Percentiles rank a stretch among this genome's conserved stretches.
These are phyloP conservation scores for Cryphonectria carpinicola DNA, from an alignment of 2,329 filamentous ascomycete species.

Conservation along the genomic window DNA sequence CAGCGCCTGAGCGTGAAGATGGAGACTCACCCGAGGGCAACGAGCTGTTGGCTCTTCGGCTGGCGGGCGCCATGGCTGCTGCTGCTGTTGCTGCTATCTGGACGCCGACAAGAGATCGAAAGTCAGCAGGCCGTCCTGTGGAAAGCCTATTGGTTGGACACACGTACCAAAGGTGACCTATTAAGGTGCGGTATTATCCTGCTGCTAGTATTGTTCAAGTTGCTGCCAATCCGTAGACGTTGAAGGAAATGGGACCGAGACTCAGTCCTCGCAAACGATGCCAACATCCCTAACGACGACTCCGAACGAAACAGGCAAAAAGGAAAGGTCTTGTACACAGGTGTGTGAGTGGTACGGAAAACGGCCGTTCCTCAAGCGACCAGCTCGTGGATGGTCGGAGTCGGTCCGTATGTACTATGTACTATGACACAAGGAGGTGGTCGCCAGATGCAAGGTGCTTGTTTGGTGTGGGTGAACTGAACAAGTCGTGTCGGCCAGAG, in stretches of 20 bases:
- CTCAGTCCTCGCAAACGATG: slow-evolving; percentile 41
- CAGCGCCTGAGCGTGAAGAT: neutral
- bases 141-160: slow-evolving; percentile 5
- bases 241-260: slow-evolving; percentile 36
- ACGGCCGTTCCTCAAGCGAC: slow-evolving; percentile 17
- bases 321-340: neutral
- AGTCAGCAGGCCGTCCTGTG: slow-evolving; percentile 6
- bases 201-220: slow-evolving; percentile 32
- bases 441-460: neutral
- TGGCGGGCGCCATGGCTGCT: slow-evolving; percentile 55
- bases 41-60: slow-evolving; percentile 61
- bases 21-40: slow-evolving; percentile 52
- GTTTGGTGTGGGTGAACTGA: slow-evolving; percentile 11
- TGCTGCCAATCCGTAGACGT: slow-evolving; percentile 19
- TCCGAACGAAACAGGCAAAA: slow-evolving; percentile 12
- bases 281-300: slow-evolving; percentile 40
- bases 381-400: slow-evolving; percentile 9
- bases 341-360: slow-evolving; percentile 2
- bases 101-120: neutral
- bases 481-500: slow-evolving; percentile 2
- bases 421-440: neutral
- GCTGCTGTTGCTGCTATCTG: slow-evolving; percentile 39
- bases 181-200: slow-evolving; percentile 35
- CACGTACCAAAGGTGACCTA: slow-evolving; percentile 36
- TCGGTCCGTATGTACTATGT: slow-evolving; percentile 1